Evolutionary conservation across 495 filamentous ascomycete species (phyloP), one percentile per base, ranked within the genome.

Genomic region (Aspergillus steynii): DNA sequence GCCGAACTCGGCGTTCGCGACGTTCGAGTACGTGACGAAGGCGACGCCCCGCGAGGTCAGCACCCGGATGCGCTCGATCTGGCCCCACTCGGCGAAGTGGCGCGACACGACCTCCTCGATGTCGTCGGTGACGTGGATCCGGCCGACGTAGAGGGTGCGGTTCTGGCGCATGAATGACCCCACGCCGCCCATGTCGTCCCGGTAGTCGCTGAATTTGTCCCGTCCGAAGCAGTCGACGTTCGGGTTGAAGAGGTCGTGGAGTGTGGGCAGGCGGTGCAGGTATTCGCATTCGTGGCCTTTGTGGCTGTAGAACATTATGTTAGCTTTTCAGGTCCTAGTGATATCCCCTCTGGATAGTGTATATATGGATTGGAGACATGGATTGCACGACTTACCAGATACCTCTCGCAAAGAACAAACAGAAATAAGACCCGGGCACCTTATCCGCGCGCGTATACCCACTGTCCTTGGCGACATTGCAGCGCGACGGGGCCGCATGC

Each of bases 111-210:
- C 84, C 73, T 99, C 95, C 71, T 97, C 93, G 61, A 97, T 97
- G 70, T 97, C 94, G 74, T 97, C 94, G n/a, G 87, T 93, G 25
- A 97, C 94, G 69, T 97, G 91, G 61, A 98, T 96, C 28, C 93
- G 81, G 4, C 95, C 95, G 8, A 97, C 80, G 67, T 99, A 99
- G 9, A 99, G 81, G 3, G 96, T 98, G 7, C 94, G 80, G 65
- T 97, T 99, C 70, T 93, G 90, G 15, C 95, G 84, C 80, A 89
- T 88, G 70, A 98, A 99, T 60, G 82, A 87, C 3, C 95, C 95
- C 14, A 96, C 90, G 61, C 95, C 95, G 37, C 93, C 93, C 95
- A 99, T 97, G 69, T 99, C 92, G 72, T 96, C 92, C 54, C 93
- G 81, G 75, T 96, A 97, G 66, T 96, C 93, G 49, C 79, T 84